Evolutionary conservation across 2,329 filamentous ascomycete species (phyloP).

Genomic region (Botrytis paeoniae): DNA sequence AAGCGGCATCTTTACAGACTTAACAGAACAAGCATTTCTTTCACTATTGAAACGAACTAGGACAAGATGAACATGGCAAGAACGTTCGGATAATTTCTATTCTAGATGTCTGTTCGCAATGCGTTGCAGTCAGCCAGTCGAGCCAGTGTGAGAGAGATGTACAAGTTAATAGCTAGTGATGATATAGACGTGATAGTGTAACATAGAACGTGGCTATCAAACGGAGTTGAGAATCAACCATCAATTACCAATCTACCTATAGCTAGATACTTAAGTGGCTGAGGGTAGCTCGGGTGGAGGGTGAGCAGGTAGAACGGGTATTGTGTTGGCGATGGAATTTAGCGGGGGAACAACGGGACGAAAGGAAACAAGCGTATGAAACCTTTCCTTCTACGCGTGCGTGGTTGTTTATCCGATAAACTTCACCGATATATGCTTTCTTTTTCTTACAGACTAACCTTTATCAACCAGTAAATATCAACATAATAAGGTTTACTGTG

Average conservation of each 20-base stretch:
- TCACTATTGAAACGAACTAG: neutral
- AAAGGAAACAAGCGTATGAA: neutral
- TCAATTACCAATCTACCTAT: neutral
- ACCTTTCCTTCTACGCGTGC: neutral
- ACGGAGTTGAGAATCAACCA: neutral
- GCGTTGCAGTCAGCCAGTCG: neutral
- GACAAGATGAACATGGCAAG: neutral
- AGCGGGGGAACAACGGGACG: neutral
- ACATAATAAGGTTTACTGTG: neutral
- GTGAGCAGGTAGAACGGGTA: neutral
- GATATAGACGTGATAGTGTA: neutral
- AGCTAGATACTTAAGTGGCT: neutral
- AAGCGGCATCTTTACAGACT: slow-evolving; percentile 1
- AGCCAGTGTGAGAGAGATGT: neutral
- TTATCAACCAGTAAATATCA: neutral
- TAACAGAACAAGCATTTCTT: neutral
- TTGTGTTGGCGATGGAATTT: neutral
- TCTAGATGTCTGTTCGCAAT: neutral
- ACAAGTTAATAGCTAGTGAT: neutral
- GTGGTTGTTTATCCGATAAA: neutral
- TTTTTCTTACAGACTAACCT: neutral
- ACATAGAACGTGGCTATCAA: neutral
- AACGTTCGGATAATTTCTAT: neutral
- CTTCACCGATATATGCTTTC: neutral
- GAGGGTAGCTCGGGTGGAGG: neutral